Conservation (phyloP, 75 land plant species). For the Selaginella tamariscina region DNA sequence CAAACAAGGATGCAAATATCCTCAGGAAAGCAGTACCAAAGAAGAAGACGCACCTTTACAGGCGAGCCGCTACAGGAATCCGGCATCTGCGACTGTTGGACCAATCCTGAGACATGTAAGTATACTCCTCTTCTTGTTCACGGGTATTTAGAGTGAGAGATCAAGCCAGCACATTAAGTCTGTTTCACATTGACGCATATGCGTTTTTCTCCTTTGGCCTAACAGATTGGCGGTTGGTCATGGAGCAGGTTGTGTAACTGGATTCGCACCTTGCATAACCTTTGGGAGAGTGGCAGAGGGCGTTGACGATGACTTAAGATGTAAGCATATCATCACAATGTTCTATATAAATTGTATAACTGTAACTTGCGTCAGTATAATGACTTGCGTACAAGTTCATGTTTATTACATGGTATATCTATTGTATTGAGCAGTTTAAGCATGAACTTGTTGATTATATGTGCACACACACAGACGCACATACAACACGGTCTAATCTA, state of each 20-base stretch:
- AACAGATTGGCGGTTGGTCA: background rate
- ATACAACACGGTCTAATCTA: too few species aligned
- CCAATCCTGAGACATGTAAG: background rate
- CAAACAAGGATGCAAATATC: background rate
- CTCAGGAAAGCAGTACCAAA: background rate
- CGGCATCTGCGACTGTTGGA: background rate
- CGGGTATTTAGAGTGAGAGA: background rate
- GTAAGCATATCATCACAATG: too few species aligned
- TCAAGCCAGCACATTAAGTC: background rate
- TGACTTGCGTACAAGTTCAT: too few species aligned
- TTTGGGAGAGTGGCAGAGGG: background rate
- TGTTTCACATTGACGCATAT: background rate
- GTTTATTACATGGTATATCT: too few species aligned
- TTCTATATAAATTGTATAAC: too few species aligned
- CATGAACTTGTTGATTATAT: too few species aligned
- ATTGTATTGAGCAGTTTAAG: too few species aligned
- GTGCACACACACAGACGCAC: too few species aligned
- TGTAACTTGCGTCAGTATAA: too few species aligned
- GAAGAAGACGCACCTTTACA: background rate
- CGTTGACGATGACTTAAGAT: background rate
- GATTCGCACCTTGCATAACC: background rate
- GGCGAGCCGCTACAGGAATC: background rate
- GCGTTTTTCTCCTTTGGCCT: slow-evolving; percentile 1
- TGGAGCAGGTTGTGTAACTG: slow-evolving; percentile 3
- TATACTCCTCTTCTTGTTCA: background rate